Base-by-base conservation (phyloP, 345 rosid genomes). In the Camelina laxa region DNA sequence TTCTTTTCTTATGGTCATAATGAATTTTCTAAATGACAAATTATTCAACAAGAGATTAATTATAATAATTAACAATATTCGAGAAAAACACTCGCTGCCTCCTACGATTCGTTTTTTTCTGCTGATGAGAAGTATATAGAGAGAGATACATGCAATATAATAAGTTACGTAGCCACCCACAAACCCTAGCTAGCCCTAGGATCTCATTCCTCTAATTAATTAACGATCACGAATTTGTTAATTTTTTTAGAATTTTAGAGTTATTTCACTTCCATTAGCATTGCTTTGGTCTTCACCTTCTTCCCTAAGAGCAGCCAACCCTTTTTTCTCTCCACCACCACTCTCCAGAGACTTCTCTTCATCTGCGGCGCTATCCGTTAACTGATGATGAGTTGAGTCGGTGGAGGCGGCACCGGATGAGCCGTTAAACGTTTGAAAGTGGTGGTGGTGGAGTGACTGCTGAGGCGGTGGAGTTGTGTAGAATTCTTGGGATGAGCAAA, bases 271-370 rank as follows among this genome's bases (percentile, higher is more conserved):
- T 51, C 91, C 97, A 55, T 95, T 89, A 47, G 47, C n/a, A 60
- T n/a, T 78, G 42, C 48, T 70, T 73, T 91, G 85, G 71, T 86
- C 91, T 35, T 88, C 97, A 7, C 87, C 83, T 12, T 92, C 96
- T 56, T 89, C 96, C 44, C 88, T 87, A 48, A 89, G 61, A 9
- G 92, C 87, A 58, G 87, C 85, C 72, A 87, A 72, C 10, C 97
- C 92, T 80, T 78, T 89, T 45, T 90, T 81, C 74, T 85, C 96
- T 12, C 75, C 88, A 12, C 72, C 83, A 84, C 93, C 85, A 79
- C 91, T 85, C 70, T 93, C 90, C 27, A 88, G 86, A 0, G 99
- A 95, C 82, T 89, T 95, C 0, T 90, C 91, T 45, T 92, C 97
- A 86, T 88, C 92, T 2, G 87, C 87, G 0, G 87, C 81, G 80